Evolutionary conservation across 78 protist species (phyloP), one percentile per base, ranked within the genome.

Genomic region (Dictyostelium capitatum): DNA sequence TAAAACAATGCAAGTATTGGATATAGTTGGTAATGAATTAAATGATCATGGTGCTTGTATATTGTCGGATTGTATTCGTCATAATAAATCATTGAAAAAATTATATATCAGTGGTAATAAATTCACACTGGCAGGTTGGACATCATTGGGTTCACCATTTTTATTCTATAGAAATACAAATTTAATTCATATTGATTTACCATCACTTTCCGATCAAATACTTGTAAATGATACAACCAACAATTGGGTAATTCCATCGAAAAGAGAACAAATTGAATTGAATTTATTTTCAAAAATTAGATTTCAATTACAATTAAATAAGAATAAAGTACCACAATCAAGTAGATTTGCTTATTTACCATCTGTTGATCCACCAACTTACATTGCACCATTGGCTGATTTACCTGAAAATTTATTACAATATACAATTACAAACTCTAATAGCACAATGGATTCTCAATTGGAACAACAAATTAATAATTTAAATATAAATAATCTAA

Each of bases 11-110:
- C 50, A 50, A 0, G 79, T 70, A 74, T 37, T 87, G 30, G 84
- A 87, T 64, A 51, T 87, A 23, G 53, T 82, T 25, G 93, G 93
- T 3, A 87, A 87, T 65, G 93, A 65, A 11, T 46, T 87, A 59
- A 77, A 87, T 37, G 93, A 87, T 30, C 93, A 87, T 15, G 93
- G 93, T 37, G 93, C 93, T 12, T 87, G 93, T 77, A 73, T 87
- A 1, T 64, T 87, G 9, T 83, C 84, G 0, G 93, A 87, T 25
- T 77, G 79, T 48, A 23, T 87, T 17, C 37, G 93, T 23, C 37
- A 64, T n/a, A 87, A 77, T 74, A 87, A 87, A 50, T 10, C 80
- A 1, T 12, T 87, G 10, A 80, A 87, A 77, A 48, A 54, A 17
- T 2, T 87, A 37, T 77, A 57, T 46, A 50, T 87, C 43, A n/a